A percentile compares a stretch with the other conserved stretches of the same genome.
Evolutionary conservation across 805 yeast species (phyloP).

Genomic region (Starmera quercuum): DNA sequence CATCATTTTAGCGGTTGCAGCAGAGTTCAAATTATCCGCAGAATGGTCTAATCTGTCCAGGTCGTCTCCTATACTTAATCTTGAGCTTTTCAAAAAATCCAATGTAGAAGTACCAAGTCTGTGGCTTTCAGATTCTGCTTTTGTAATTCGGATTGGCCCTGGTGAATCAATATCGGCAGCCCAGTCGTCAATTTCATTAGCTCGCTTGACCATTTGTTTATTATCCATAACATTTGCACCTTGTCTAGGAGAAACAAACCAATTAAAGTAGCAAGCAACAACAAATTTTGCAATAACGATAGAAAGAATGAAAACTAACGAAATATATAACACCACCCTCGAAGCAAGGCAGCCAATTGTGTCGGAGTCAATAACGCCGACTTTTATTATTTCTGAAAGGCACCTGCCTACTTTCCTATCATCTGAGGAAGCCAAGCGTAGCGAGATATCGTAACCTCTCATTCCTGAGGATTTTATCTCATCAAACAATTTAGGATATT

Average conservation of each 20-base stretch:
- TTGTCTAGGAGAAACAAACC: conserved; percentile 71
- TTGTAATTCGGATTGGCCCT: conserved; percentile 46
- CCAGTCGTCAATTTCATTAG: conserved; percentile 77
- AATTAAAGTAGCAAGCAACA: conserved; percentile 83
- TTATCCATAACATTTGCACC: conserved; percentile 65
- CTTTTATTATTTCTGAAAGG: conserved; percentile 75
- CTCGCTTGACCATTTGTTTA: conserved; percentile 55
- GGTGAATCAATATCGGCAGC: conserved; percentile 51
- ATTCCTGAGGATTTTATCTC: conserved; percentile 46
- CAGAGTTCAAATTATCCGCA: background rate
- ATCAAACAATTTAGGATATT: conserved; percentile 68
- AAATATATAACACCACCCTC: conserved; percentile 67
- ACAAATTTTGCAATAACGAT: conserved; percentile 72
- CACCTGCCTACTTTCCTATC: conserved; percentile 75
- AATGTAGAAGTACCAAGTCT: conserved; percentile 19
- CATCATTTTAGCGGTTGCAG: conserved; percentile 20
- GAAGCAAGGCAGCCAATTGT: conserved; percentile 95
- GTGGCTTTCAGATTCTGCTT: conserved; percentile 25
- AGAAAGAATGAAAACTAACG: conserved; percentile 78
- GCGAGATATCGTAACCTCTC: conserved; percentile 76
- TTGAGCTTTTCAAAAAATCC: conserved; percentile 29
- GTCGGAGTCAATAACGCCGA: conserved; percentile 83
- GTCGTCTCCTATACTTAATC: conserved; percentile 21
- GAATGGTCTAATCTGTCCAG: conserved; percentile 9
- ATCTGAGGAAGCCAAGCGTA: conserved; percentile 55